A percentile compares a stretch with the other conserved stretches of the same genome.
Evolutionary conservation across 495 filamentous ascomycete genomes (phyloP).

Genomic region (Xylaria cubensis): DNA sequence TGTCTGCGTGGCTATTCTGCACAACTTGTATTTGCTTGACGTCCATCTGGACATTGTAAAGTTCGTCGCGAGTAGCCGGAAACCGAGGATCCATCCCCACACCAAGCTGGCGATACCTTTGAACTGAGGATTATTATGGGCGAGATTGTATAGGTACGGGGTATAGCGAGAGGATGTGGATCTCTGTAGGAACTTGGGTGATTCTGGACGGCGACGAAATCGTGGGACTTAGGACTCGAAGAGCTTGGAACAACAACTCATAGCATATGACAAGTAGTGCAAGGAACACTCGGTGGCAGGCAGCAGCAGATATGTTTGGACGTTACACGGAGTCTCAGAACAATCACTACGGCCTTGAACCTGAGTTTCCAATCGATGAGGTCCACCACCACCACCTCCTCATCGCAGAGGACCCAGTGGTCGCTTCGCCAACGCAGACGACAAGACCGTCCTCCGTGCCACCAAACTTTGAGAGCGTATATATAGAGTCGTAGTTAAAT

Average conservation of each 20-base stretch:
- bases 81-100: conserved; percentile 64
- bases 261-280: conserved; percentile 32
- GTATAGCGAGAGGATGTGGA: conserved; percentile 2
- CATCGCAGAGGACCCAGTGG: conserved; percentile 51
- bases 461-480: not conserved
- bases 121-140: conserved; percentile 22
- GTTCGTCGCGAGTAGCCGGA: conserved; percentile 66
- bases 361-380: conserved; percentile 41
- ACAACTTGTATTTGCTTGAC: conserved; percentile 80
- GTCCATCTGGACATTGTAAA: conserved; percentile 87
- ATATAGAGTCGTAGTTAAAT: conserved; percentile 19
- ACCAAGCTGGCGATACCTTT: conserved; percentile 29
- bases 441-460: conserved; percentile 26
- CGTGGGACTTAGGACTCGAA: conserved; percentile 22
- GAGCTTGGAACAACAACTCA: conserved; percentile 32
- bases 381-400: conserved; percentile 51
- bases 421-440: conserved; percentile 39
- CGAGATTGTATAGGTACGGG: conserved; percentile 21
- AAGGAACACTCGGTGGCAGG: conserved; percentile 3
- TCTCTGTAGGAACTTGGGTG: not conserved
- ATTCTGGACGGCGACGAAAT: conserved; percentile 3
- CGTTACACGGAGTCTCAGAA: conserved; percentile 27
- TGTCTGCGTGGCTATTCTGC: conserved; percentile 81
- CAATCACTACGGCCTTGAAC: conserved; percentile 36
- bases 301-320: conserved; percentile 6